phyloP scores from a whole-genome alignment of 306 rosid species.

The Cicer arietinum region DNA sequence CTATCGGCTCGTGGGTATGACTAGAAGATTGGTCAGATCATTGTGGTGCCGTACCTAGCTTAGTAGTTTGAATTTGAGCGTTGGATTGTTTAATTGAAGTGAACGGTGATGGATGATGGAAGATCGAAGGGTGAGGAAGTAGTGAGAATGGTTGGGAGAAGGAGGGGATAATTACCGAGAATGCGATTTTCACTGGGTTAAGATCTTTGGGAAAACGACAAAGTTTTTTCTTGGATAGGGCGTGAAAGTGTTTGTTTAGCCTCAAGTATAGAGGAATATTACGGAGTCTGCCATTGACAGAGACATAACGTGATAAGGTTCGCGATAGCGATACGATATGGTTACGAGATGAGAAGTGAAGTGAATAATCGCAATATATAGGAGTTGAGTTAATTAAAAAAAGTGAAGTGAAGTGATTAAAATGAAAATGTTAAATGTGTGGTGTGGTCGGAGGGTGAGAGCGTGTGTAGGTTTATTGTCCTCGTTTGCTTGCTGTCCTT shows the following conservation, averaged over 20 bases:
- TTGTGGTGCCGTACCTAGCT: not conserved
- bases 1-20: conserved; percentile 42
- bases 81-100: not conserved
- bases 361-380: not conserved
- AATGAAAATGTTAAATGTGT: too few species aligned
- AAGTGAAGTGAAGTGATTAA: conserved; percentile 10
- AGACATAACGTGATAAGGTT: conserved; percentile 64
- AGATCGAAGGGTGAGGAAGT: conserved; percentile 34
- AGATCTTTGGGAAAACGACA: conserved; percentile 63
- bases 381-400: not conserved
- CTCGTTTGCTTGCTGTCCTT: not conserved
- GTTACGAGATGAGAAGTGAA: conserved; percentile 15
- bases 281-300: conserved; percentile 56
- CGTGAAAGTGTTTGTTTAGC: conserved; percentile 18
- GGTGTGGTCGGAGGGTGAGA: not conserved
- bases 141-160: not conserved
- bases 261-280: conserved; percentile 40
- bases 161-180: conserved; percentile 32
- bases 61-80: not conserved
- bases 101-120: not conserved
- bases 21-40: not conserved
- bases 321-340: conserved; percentile 29
- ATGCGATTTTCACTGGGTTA: conserved; percentile 46
- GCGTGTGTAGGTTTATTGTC: not conserved
- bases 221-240: conserved; percentile 43